Evolutionary conservation across 306 rosid species (phyloP), one percentile per base, ranked within the genome.

Genomic region (Quercus alba): DNA sequence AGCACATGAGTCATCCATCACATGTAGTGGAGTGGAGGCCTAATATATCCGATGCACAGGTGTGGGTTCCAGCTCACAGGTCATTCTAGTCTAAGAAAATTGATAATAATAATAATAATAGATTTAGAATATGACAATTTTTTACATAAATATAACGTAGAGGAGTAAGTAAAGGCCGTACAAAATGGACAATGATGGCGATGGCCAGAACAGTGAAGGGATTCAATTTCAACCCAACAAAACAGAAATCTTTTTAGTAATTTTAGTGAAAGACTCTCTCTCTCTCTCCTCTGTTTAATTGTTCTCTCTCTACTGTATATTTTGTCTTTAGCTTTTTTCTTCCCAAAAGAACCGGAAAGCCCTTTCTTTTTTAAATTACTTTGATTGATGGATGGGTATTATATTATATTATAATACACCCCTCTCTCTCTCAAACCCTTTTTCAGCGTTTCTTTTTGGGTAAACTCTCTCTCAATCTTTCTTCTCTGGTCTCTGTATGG

Each of bases 111-210:
- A 28, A 28, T 28, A 28, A 28, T 55, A 10, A 55, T 25, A 25
- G 2, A 25, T 25, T 25, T 25, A 25, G 26, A 25, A 25, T 25
- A 25, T 25, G 26, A 25, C 26, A 25, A 25, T 25, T 25, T 25
- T 25, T 25, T 25, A 25, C 26, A 25, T 25, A 25, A 25, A 25
- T 25, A 25, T 25, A 25, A 25, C 26, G 26, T 25, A 25, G 4
- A 56, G 15, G 85, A 75, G 81, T 66, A 71, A 84, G 86, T 55
- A 69, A 85, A 88, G 72, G 90, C 85, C 70, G 89, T 62, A 85
- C 73, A 81, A 85, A 49, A 77, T 76, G 78, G 82, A 82, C 85
- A 86, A 84, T 79, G 89, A 87, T 86, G 88, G 87, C 13, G 81
- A 90, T 56, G 74, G 84, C 63, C 83, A 86, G 82, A 85, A 83